These are phyloP conservation scores for Jamesozyma gamospora DNA, from an alignment of 805 yeast species.

Conservation along the genomic window DNA sequence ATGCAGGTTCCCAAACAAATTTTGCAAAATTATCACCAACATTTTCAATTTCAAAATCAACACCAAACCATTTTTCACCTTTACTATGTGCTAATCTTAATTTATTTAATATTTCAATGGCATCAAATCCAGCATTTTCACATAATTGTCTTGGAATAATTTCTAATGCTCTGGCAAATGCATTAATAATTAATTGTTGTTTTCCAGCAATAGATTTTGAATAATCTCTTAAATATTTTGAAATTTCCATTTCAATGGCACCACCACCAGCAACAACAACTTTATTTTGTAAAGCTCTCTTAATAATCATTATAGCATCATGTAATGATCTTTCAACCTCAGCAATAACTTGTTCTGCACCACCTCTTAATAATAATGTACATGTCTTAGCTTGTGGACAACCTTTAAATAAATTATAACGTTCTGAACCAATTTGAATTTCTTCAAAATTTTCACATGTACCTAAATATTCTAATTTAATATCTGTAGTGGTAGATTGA, in stretches of 20 bases:
- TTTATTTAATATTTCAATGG: slow-evolving; percentile 85
- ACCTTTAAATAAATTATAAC: slow-evolving; percentile 87
- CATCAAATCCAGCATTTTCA: slow-evolving; percentile 98
- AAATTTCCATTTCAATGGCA: slow-evolving; percentile 95
- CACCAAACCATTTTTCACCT: slow-evolving; percentile 86
- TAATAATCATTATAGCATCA: slow-evolving; percentile 97
- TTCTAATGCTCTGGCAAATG: slow-evolving; percentile 91
- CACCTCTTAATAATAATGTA: slow-evolving; percentile 89
- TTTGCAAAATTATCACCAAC: slow-evolving; percentile 76
- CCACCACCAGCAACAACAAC: slow-evolving; percentile 97
- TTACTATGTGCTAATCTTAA: slow-evolving; percentile 90
- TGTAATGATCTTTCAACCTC: slow-evolving; percentile 96
- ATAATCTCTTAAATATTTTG: slow-evolving; percentile 77
- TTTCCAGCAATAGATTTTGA: slow-evolving; percentile 88
- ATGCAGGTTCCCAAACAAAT: slow-evolving; percentile 97
- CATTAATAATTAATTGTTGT: slow-evolving; percentile 85
- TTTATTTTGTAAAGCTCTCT: slow-evolving; percentile 82
- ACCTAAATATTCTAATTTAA: slow-evolving; percentile 64
- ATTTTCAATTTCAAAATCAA: slow-evolving; percentile 76
- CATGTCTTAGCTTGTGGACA: slow-evolving; percentile 90
- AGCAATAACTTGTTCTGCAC: slow-evolving; percentile 95
- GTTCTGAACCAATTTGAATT: slow-evolving; percentile 89
- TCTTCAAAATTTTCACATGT: slow-evolving; percentile 83
- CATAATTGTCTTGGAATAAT: slow-evolving; percentile 94
- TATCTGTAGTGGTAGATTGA: slow-evolving; percentile 68